phyloP scores from a whole-genome alignment of 78 protist species.

The Paratrimastix pyriformis region DNA sequence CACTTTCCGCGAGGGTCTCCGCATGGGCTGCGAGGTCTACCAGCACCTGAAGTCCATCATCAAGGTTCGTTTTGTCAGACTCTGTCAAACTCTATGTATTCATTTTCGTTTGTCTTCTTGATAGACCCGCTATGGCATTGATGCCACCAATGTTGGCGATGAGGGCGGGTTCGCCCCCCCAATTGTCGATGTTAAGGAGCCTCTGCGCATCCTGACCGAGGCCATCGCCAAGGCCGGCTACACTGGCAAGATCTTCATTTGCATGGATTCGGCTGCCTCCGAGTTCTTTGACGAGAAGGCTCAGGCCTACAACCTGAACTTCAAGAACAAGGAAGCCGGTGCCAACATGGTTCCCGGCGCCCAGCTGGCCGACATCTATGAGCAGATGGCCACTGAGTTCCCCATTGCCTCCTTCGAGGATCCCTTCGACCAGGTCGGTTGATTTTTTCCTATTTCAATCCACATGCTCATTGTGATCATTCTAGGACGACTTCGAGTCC shows the following conservation, averaged over 20 bases:
- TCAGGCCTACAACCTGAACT: slow-evolving; percentile 86
- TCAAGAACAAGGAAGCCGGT: slow-evolving; percentile 59
- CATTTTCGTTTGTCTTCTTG: background rate
- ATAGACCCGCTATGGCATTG: background rate
- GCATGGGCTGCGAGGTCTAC: slow-evolving; percentile 71
- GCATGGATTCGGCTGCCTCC: slow-evolving; percentile 80
- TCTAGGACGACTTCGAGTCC: no score
- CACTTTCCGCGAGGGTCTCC: slow-evolving; percentile 78
- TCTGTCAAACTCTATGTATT: background rate
- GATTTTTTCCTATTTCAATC: background rate
- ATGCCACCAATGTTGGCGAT: slow-evolving; percentile 89
- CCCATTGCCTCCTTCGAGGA: slow-evolving; percentile 93
- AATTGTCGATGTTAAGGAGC: slow-evolving; percentile 72
- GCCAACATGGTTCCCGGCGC: slow-evolving; percentile 26
- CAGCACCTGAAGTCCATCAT: slow-evolving; percentile 81
- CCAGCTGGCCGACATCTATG: slow-evolving; percentile 52
- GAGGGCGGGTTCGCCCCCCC: slow-evolving; percentile 99
- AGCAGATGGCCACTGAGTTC: slow-evolving; percentile 13
- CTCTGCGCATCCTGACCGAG: slow-evolving; percentile 71
- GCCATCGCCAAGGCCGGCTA: slow-evolving; percentile 95
- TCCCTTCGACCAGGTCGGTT: slow-evolving; percentile 82
- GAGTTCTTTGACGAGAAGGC: slow-evolving; percentile 75
- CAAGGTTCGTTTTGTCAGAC: slow-evolving; percentile 10
- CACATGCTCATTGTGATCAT: background rate
- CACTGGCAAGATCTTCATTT: slow-evolving; percentile 53